These are phyloP conservation scores for Populus trichocarpa DNA, from an alignment of 441 rosid genomes.

Conservation along the genomic window DNA sequence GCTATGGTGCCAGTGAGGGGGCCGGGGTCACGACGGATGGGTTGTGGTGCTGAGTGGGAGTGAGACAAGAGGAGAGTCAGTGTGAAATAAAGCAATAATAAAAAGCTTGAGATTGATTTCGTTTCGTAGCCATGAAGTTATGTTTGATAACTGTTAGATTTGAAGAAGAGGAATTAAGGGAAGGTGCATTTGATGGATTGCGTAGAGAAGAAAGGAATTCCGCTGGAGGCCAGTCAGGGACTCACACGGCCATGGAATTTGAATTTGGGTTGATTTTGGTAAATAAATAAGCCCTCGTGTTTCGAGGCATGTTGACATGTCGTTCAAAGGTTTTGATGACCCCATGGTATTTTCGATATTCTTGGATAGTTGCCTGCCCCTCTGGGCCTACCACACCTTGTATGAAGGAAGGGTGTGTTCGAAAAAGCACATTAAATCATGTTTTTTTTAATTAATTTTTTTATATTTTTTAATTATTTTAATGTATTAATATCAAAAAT, in stretches of 20 bases:
- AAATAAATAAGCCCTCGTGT: not conserved
- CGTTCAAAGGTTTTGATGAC: too few relatives aligned
- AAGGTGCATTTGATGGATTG: not conserved
- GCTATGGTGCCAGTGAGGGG: constrained; percentile 96
- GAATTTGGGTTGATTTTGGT: not conserved
- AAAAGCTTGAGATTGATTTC: constrained; percentile 22
- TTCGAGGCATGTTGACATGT: too few relatives aligned
- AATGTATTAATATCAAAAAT: too few relatives aligned
- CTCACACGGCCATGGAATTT: not conserved
- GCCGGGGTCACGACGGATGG: constrained; percentile 87
- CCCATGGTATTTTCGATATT: too few relatives aligned
- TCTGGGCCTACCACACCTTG: too few relatives aligned
- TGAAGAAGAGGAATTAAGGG: not conserved
- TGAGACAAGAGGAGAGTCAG: constrained; percentile 42
- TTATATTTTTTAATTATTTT: too few relatives aligned
- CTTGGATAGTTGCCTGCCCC: too few relatives aligned
- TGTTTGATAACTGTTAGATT: not conserved
- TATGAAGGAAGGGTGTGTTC: too few relatives aligned
- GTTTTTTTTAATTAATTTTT: too few relatives aligned
- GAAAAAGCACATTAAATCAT: too few relatives aligned
- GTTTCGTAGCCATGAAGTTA: constrained; percentile 16
- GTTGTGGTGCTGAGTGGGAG: constrained; percentile 54
- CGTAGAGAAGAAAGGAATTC: too few relatives aligned
- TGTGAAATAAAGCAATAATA: constrained; percentile 19
- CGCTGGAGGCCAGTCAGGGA: not conserved